These are phyloP conservation scores for Immersiella caudata DNA, from an alignment of 495 filamentous ascomycete species.

Conservation along the genomic window DNA sequence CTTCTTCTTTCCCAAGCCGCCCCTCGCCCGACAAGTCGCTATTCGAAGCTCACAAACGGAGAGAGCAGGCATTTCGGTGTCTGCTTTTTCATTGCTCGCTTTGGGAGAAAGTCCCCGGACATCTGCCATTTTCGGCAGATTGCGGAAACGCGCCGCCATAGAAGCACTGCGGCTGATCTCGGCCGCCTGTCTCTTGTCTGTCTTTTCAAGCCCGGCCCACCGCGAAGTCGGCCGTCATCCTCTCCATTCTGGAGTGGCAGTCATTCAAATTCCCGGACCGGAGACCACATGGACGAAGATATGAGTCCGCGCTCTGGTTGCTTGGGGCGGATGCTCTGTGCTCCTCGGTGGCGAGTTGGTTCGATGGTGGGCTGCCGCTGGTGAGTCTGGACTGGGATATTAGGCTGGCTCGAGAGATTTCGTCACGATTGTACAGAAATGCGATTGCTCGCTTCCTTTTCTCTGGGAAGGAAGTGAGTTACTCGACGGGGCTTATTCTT, in stretches of 20 bases:
- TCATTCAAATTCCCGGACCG: slow-evolving; percentile 27
- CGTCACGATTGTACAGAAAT: slow-evolving; percentile 96
- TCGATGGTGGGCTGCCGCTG: slow-evolving; percentile 45
- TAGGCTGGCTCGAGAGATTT: slow-evolving; percentile 60
- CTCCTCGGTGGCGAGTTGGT: slow-evolving; percentile 44
- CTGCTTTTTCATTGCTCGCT: slow-evolving; percentile 57
- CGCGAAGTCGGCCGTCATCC: slow-evolving; percentile 39
- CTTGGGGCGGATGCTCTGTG: slow-evolving; percentile 35
- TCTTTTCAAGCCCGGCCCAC: slow-evolving; percentile 47
- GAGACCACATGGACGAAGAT: slow-evolving; percentile 76
- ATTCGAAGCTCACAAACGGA: slow-evolving; percentile 98
- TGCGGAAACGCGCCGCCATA: slow-evolving; percentile 99
- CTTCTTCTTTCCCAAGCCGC: slow-evolving; percentile 55
- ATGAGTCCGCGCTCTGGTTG: slow-evolving; percentile 73
- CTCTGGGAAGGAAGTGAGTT: slow-evolving; percentile 64
- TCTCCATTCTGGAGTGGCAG: slow-evolving; percentile 9
- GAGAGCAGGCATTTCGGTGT: slow-evolving; percentile 49
- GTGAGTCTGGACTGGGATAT: slow-evolving; percentile 43
- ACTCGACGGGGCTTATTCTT: slow-evolving; percentile 99
- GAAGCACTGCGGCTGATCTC: slow-evolving; percentile 78
- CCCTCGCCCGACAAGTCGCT: slow-evolving; percentile 99
- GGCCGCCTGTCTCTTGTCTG: slow-evolving; percentile 62
- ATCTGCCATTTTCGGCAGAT: slow-evolving; percentile 58
- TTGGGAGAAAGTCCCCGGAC: slow-evolving; percentile 99
- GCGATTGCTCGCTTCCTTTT: slow-evolving; percentile 74